Base-by-base conservation (phyloP, 2,329 filamentous ascomycete genomes). In the Phyllosticta citriasiana region DNA sequence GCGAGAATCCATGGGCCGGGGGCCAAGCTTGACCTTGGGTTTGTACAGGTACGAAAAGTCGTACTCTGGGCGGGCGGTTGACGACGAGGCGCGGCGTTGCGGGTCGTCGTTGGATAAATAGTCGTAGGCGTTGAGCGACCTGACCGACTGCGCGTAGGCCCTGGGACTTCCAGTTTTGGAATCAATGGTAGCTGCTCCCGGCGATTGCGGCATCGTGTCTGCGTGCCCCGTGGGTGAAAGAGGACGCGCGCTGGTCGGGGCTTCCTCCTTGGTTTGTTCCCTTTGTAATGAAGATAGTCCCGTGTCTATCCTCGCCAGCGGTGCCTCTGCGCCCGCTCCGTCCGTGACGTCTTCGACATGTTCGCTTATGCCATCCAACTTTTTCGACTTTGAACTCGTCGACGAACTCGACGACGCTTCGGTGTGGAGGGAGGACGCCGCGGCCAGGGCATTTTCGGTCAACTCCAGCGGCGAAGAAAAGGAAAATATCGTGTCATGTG, bases 351-450 rank as follows among this genome's bases (percentile, higher is more conserved):
- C 91, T 70, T 95, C 91, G 59, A 88, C 89, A 76, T 94, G 89
- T 75, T 97, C 94, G n/a, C 88, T 86, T 71, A 97, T 97, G 76
- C 96, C 93, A 77, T 93, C 88, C 67, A 97, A 78, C 66, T 89
- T 86, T 68, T 87, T 84, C 69, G 86, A 82, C 63, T 88, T 84
- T 65, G 91, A 79, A 4, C 91, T 95, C 71, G 88, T 91, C 56
- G 84, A 88, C 26, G 88, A 91, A 66, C 87, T 89, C 22, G 93
- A 96, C 50, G 87, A 88, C 12, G 90, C 90, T 7, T 91, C 90
- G 50, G 92, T 88, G 75, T 97, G 91, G 59, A 97, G 79, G 53
- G 91, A 91, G 75, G 92, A 97, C 59, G 90, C 90, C 33, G 91
- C 86, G 9, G 91, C 93, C 59, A 99, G 82, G 66, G 90, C 88